phyloP scores from a whole-genome alignment of 176 grass and related monocot genomes.

The Oryza australiensis region DNA sequence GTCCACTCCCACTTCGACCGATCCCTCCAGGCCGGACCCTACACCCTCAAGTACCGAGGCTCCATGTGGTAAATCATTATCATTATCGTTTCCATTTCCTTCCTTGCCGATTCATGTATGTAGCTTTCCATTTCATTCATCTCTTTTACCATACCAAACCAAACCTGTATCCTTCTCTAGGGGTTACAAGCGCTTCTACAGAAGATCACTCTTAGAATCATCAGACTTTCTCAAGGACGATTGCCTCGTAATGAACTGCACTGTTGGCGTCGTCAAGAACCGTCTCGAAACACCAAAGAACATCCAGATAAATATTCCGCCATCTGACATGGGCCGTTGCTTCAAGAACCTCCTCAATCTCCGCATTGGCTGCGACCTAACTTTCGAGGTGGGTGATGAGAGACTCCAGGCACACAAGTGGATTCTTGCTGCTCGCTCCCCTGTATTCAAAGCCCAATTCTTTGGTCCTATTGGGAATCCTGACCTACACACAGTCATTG shows the following conservation, averaged over 20 bases:
- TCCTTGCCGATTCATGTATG: background rate
- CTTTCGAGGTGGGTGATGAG: conserved; percentile 72
- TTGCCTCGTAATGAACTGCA: conserved; percentile 76
- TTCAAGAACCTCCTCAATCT: conserved; percentile 57
- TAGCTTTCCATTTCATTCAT: background rate
- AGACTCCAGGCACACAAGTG: conserved; percentile 65
- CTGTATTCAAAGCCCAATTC: conserved; percentile 87
- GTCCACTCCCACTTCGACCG: conserved; percentile 84
- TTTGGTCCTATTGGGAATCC: conserved; percentile 87
- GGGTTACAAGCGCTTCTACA: conserved; percentile 96
- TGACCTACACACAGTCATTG: conserved; percentile 49
- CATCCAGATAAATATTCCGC: conserved; percentile 57
- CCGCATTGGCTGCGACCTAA: conserved; percentile 68
- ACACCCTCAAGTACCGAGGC: conserved; percentile 87
- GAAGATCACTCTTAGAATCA: conserved; percentile 60
- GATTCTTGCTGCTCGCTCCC: conserved; percentile 87
- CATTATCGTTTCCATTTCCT: background rate
- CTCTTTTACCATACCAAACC: background rate
- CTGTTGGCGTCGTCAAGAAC: conserved; percentile 82
- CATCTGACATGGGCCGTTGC: conserved; percentile 64
- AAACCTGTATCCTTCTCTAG: conserved; percentile 40
- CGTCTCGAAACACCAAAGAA: conserved; percentile 65
- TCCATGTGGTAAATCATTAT: conserved; percentile 70
- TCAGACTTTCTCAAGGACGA: conserved; percentile 80
- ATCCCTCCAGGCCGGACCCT: conserved; percentile 52